These are phyloP conservation scores for Puccinia coronata DNA, from an alignment of 1,284 basidiomycete species.

Conservation along the genomic window DNA sequence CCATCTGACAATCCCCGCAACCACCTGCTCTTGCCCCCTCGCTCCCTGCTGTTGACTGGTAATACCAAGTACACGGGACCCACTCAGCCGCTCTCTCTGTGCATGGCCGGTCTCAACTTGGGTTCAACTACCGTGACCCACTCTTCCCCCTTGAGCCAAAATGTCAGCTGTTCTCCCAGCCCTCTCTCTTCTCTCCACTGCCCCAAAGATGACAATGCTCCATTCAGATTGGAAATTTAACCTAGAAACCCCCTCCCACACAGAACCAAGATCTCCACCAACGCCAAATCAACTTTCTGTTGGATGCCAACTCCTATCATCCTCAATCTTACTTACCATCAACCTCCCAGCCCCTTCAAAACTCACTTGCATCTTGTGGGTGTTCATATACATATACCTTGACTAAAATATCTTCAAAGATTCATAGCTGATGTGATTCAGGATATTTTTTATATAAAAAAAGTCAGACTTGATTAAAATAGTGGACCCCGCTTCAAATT, in stretches of 20 bases:
- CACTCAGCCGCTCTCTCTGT: slow-evolving; percentile 22
- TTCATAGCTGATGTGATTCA: neutral
- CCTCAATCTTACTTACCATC: neutral
- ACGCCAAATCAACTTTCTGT: slow-evolving; percentile 22
- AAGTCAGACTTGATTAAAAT: slow-evolving; percentile 4
- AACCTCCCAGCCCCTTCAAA: slow-evolving; percentile 1
- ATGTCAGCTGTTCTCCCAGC: slow-evolving; percentile 34
- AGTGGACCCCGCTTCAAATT: slow-evolving; percentile 11
- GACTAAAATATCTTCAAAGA: too few species aligned
- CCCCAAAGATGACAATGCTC: slow-evolving; percentile 39
- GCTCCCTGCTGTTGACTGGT: slow-evolving; percentile 4
- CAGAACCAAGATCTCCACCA: slow-evolving; percentile 41
- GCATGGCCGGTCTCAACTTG: slow-evolving; percentile 35
- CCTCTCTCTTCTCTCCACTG: neutral
- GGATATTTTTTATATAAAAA: neutral
- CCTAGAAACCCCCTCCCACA: too few species aligned
- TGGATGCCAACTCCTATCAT: neutral
- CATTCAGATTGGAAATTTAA: slow-evolving; percentile 46
- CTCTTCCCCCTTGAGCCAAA: slow-evolving; percentile 34
- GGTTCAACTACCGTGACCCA: slow-evolving; percentile 7
- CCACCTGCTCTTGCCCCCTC: slow-evolving; percentile 25
- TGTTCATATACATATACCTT: too few species aligned
- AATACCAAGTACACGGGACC: neutral
- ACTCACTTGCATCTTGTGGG: slow-evolving; percentile 12
- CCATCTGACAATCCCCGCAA: slow-evolving; percentile 15